phyloP scores from a whole-genome alignment of 805 yeast species.

The Lipomyces yamanashiensis region DNA sequence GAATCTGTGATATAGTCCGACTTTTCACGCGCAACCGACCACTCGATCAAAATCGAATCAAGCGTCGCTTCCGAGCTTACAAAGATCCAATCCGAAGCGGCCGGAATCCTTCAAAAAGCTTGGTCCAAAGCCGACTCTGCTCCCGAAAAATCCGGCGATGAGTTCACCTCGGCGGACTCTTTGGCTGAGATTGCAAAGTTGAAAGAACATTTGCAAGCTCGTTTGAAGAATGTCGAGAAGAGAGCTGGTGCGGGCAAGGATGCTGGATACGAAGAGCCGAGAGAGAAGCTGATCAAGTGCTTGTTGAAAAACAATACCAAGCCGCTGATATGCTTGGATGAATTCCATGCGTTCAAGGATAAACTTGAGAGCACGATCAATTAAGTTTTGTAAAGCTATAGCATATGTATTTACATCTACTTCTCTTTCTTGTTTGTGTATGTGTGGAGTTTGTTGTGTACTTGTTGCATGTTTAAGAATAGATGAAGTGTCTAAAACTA shows the following conservation, averaged over 20 bases:
- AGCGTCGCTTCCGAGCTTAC: constrained; percentile 44
- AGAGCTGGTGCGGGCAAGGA: constrained; percentile 45
- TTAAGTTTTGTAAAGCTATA: background rate
- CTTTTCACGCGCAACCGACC: constrained; percentile 45
- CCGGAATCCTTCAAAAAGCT: constrained; percentile 37
- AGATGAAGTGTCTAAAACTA: background rate
- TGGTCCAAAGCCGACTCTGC: constrained; percentile 23
- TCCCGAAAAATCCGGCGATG: constrained; percentile 7
- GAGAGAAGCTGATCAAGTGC: constrained; percentile 60
- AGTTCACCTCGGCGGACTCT: constrained; percentile 32
- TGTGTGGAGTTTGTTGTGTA: background rate
- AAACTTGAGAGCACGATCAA: constrained; percentile 48
- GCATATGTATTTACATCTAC: too few relatives aligned
- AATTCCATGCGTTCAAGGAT: constrained; percentile 69
- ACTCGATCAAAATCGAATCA: constrained; percentile 45
- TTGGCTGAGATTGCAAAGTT: constrained; percentile 28
- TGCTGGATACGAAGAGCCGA: constrained; percentile 38
- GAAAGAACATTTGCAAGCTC: constrained; percentile 30
- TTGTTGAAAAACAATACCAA: constrained; percentile 60
- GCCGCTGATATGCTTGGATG: constrained; percentile 82
- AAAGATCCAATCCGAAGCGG: constrained; percentile 42
- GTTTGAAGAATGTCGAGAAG: constrained; percentile 44
- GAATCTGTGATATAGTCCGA: constrained; percentile 41
- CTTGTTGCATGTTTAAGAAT: background rate
- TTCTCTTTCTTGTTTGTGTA: background rate